Evolutionary conservation across 352 stramenopile genomes (phyloP).

Genomic region (Thraustochytrium sp.): DNA sequence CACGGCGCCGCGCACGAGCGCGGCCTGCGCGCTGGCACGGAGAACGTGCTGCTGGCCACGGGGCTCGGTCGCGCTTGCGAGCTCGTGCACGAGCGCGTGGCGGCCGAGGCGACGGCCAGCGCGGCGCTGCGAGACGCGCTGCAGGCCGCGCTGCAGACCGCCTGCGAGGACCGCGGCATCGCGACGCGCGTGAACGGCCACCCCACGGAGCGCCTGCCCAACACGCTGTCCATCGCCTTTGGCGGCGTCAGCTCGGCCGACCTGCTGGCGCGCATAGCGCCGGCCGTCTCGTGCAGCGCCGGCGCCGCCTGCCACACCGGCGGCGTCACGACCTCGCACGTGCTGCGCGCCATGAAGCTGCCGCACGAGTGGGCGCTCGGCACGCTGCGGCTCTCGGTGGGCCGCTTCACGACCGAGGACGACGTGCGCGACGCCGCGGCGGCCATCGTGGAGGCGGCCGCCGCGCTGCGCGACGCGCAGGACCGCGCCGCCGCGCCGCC

Average conservation of each 20-base stretch:
- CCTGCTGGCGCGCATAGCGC: slow-evolving; percentile 77
- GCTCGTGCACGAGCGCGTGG: slow-evolving; percentile 57
- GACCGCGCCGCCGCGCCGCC: not conserved
- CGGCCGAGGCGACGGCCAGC: slow-evolving; percentile 65
- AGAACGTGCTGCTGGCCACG: slow-evolving; percentile 90
- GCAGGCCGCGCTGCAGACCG: slow-evolving; percentile 56
- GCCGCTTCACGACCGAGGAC: slow-evolving; percentile 72
- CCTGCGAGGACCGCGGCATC: slow-evolving; percentile 61
- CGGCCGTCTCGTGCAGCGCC: slow-evolving; percentile 77
- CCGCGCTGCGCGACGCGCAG: not conserved
- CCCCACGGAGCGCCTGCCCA: slow-evolving; percentile 69
- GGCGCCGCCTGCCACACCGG: slow-evolving; percentile 82
- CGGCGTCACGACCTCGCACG: slow-evolving; percentile 50
- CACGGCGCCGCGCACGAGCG: slow-evolving; percentile 85
- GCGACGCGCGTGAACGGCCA: slow-evolving; percentile 65
- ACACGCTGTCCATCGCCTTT: slow-evolving; percentile 92
- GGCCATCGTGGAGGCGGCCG: slow-evolving; percentile 58
- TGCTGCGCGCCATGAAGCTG: slow-evolving; percentile 87
- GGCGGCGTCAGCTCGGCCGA: slow-evolving; percentile 67
- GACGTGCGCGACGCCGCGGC: slow-evolving; percentile 75
- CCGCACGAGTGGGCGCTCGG: slow-evolving; percentile 74
- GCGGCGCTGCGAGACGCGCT: slow-evolving; percentile 56
- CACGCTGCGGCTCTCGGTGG: slow-evolving; percentile 88
- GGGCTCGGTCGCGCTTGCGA: slow-evolving; percentile 74
- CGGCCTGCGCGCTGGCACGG: slow-evolving; percentile 84